Percentiles rank a stretch among this genome's conserved stretches.
Conservation (phyloP, 2,329 filamentous ascomycete genomes). For the Leptosphaerulina australis region DNA sequence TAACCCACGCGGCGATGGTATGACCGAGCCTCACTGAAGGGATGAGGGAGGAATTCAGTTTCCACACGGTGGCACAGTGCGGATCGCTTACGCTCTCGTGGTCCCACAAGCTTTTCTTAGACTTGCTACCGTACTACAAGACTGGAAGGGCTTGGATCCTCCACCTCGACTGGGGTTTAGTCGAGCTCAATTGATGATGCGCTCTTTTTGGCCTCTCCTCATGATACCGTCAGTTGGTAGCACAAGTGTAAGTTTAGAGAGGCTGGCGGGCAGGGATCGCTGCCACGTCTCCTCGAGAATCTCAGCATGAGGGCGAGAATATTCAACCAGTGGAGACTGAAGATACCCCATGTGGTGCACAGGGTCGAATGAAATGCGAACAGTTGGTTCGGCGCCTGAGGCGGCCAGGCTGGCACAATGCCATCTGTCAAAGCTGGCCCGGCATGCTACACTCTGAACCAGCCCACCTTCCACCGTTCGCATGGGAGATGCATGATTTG, state of each 20-base stretch:
- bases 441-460: constrained; percentile 19
- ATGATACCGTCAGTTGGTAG: constrained; percentile 38
- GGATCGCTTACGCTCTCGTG: constrained; percentile 38
- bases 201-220: constrained; percentile 17
- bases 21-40: constrained; percentile 31
- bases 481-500: constrained; percentile 38
- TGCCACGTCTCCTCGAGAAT: constrained; percentile 35
- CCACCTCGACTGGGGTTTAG: constrained; percentile 4
- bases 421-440: constrained; percentile 34
- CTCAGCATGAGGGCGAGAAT: constrained; percentile 13
- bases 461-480: constrained; percentile 34
- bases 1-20: constrained; percentile 45
- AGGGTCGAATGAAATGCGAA: constrained; percentile 43
- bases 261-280: constrained; percentile 19
- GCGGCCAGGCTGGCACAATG: constrained; percentile 26
- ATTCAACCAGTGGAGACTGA: constrained; percentile 9
- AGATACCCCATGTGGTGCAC: constrained; percentile 15
- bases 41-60: constrained; percentile 11
- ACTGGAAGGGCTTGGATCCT: constrained; percentile 19
- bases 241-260: constrained; percentile 31
- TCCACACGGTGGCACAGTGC: constrained; percentile 34
- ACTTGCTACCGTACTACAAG: constrained; percentile 24
- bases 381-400: constrained; percentile 45
- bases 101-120: constrained; percentile 25
- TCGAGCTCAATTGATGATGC: constrained; percentile 25